Conservation (phyloP, 2,329 filamentous ascomycete species). For the Didymella segeticola region DNA sequence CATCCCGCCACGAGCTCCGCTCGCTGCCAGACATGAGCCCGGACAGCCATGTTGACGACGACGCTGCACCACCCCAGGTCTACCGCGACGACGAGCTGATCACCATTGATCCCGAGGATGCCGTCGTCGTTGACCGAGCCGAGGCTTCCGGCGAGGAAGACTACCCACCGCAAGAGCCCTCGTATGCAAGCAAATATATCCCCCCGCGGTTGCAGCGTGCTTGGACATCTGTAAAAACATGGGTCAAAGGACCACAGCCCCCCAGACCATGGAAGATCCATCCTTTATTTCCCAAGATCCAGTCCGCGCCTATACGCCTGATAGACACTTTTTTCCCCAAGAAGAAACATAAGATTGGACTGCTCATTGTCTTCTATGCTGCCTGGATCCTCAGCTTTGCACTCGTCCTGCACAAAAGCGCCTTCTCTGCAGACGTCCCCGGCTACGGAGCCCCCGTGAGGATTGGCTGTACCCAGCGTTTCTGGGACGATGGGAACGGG, state of each 20-base stretch:
- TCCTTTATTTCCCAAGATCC: slow-evolving; percentile 68
- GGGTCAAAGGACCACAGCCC: slow-evolving; percentile 58
- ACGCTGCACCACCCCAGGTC: slow-evolving; percentile 36
- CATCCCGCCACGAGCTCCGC: slow-evolving; percentile 44
- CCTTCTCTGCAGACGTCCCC: slow-evolving; percentile 65
- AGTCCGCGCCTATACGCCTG: slow-evolving; percentile 70
- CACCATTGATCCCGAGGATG: slow-evolving; percentile 33
- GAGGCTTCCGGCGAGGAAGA: slow-evolving; percentile 44
- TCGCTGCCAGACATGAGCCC: slow-evolving; percentile 36
- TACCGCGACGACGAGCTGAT: slow-evolving; percentile 44
- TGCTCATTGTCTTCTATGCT: slow-evolving; percentile 67
- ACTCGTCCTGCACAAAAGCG: slow-evolving; percentile 70
- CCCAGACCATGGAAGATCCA: slow-evolving; percentile 57
- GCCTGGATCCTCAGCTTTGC: slow-evolving; percentile 75
- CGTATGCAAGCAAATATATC: slow-evolving; percentile 40
- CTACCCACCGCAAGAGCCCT: slow-evolving; percentile 26
- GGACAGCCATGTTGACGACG: slow-evolving; percentile 29
- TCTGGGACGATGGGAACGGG: slow-evolving; percentile 71
- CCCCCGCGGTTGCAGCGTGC: slow-evolving; percentile 62
- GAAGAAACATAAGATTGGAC: slow-evolving; percentile 63
- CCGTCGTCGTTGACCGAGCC: slow-evolving; percentile 31
- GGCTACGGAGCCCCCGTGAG: slow-evolving; percentile 71
- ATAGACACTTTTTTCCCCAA: slow-evolving; percentile 69
- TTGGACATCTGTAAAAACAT: slow-evolving; percentile 50
- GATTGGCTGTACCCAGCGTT: slow-evolving; percentile 71